Percentiles rank a stretch among this genome's conserved stretches.
Conservation (phyloP, 164 flowering plant species). For the Vitis amurensis region DNA sequence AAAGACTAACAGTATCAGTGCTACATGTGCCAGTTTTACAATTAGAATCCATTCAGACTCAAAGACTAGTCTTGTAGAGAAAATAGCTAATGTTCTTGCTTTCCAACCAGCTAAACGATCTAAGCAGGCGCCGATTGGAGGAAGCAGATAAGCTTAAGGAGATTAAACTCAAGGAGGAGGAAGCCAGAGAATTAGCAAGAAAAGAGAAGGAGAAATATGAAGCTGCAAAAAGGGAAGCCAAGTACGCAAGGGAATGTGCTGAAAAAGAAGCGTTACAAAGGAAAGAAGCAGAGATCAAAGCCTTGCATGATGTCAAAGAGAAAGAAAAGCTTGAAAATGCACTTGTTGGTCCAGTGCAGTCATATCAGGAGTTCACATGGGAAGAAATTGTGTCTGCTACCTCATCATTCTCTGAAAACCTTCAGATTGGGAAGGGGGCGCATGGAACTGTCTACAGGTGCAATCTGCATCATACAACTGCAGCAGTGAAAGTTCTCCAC, state of each 20-base stretch:
- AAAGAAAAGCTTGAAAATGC: slow-evolving; percentile 59
- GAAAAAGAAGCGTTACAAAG: slow-evolving; percentile 60
- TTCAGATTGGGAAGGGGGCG: slow-evolving; percentile 73
- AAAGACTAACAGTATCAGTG: too few relatives aligned
- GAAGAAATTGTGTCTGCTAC: slow-evolving; percentile 79
- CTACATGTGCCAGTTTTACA: background rate
- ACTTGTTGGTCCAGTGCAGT: slow-evolving; percentile 34
- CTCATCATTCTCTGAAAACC: slow-evolving; percentile 70
- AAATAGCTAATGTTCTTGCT: slow-evolving; percentile 1
- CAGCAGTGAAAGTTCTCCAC: slow-evolving; percentile 82
- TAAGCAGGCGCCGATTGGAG: slow-evolving; percentile 47
- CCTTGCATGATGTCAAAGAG: slow-evolving; percentile 51
- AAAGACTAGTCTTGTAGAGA: background rate
- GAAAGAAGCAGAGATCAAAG: slow-evolving; percentile 60
- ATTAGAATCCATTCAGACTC: background rate
- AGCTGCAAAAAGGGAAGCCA: slow-evolving; percentile 60
- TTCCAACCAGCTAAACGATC: slow-evolving; percentile 47
- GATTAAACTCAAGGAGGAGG: slow-evolving; percentile 44
- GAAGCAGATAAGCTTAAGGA: slow-evolving; percentile 59
- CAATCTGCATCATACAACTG: slow-evolving; percentile 62
- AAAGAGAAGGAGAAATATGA: slow-evolving; percentile 57
- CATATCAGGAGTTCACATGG: slow-evolving; percentile 64
- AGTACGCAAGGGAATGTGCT: slow-evolving; percentile 43
- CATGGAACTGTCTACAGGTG: slow-evolving; percentile 82
- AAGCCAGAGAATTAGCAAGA: slow-evolving; percentile 53